Evolutionary conservation across 352 stramenopile species (phyloP), one percentile per base, ranked within the genome.

Genomic region (Aphanomyces astaci): DNA sequence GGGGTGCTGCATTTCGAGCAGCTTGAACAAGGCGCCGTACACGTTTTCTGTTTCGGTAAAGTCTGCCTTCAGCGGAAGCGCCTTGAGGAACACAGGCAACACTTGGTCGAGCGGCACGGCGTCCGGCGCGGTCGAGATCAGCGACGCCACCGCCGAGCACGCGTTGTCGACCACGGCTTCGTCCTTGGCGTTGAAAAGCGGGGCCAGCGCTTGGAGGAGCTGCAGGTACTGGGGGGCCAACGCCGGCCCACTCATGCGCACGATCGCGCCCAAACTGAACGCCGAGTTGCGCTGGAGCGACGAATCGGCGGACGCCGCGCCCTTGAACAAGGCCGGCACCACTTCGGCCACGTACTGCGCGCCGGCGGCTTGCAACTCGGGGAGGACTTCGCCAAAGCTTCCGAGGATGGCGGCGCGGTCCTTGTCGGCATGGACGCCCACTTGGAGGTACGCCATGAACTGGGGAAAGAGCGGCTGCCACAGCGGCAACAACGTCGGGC

Each of bases 1-100:
- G 13, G 91, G 71, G 73, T 98, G 91, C 66, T 96, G 92, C 75
- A 83, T 87, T 76, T 92, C 79, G 46, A 98, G 78, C 43, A 98
- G 80, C n/a, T 90, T 89, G 54, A 97, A 89, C 17, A 98, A 75
- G 76, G 90, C 98, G 55, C 80, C 86, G 81, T 98, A 99, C 11
- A 98, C 94, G 15, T 96, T 92, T 68, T 94, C 80, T 72, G 96
- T 98, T 79, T 99, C 96, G 64, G 95, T 94, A 75, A 97, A 96
- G 79, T 99, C 96, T 55, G 82, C 93, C 80, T 98, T 98, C 55
- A 99, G 79, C 25, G 96, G 96, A 51, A 99, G 75, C 33, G 83
- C 81, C 55, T 84, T 80, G 22, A 99, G 79, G 46, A 99, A 81
- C 59, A 97, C 92, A 10, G 95, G 95, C 53, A 99, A 74, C 57